Base-by-base conservation (phyloP, 805 yeast species). In the Nakazawaea pomicola region DNA sequence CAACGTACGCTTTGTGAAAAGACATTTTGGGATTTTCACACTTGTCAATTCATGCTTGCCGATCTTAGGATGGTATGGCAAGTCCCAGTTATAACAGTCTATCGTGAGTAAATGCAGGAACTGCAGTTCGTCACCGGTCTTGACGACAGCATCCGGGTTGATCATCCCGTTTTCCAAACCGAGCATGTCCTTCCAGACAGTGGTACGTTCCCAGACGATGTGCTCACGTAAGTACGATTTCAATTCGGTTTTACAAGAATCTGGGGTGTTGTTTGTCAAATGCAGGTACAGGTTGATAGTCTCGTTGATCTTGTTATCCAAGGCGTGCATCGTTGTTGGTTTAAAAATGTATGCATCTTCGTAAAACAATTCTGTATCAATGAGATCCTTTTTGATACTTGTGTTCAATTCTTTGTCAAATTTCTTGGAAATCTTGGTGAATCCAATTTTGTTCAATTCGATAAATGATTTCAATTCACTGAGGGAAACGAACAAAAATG, bases 171-270 rank as follows among this genome's bases (percentile, higher is more conserved):
- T 53, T 36, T 66, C 70, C 49, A 72, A 56, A 1, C 76, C 77
- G 42, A 73, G 68, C 77, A 73, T 70, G 47, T 72, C 77, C 51
- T 73, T 66, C 78, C 78, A 74, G 11, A 74, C 73, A 0, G 78
- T 72, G 46, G 72, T 69, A 53, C 79, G 59, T 52, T 74, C 78
- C 72, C 76, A 74, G 3, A 74, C 76, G 36, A 73, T 73, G 47
- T 72, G 77, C 47, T 74, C 79, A 49, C 77, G 62, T 43, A 74
- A 61, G 46, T 72, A 77, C 2, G 80, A 70, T 42, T 77, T 75
- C 46, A 81, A 61, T 52, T 78, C 84, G 3, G 69, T 58, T 49
- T 64, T 72, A 25, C 79, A 77, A 8, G 62, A 52, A 21, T 68
- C 74, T 12, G 72, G 49, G 36, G 51, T 45, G 3, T 19, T 8